Conservation (phyloP, 257 asterid species). For the Agastache rugosa region DNA sequence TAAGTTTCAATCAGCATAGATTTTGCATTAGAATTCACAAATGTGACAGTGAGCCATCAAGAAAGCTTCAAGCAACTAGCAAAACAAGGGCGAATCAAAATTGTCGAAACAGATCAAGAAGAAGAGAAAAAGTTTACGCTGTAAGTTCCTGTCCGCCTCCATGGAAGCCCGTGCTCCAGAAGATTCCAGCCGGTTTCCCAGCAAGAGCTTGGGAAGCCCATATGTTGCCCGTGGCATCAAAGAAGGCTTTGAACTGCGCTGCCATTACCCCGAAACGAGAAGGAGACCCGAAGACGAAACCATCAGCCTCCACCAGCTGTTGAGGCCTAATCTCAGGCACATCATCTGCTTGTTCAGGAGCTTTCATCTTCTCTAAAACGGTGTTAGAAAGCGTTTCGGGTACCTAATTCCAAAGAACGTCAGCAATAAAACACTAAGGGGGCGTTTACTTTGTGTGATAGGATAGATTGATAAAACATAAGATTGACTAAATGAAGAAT, state of each 20-base stretch:
- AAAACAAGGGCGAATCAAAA: background rate
- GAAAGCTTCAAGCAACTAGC: background rate
- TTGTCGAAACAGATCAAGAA: constrained; percentile 1
- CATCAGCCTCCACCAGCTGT: constrained; percentile 91
- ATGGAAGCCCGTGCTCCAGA: constrained; percentile 97
- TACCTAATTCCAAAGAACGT: constrained; percentile 48
- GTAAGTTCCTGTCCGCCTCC: constrained; percentile 99
- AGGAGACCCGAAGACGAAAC: constrained; percentile 85
- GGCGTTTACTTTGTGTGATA: too few relatives aligned
- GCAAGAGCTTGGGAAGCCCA: constrained; percentile 89
- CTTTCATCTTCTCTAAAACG: constrained; percentile 84
- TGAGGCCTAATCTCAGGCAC: constrained; percentile 80
- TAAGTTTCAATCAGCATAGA: background rate
- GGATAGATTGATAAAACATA: too few relatives aligned
- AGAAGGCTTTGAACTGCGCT: constrained; percentile 89
- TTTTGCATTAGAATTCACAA: background rate
- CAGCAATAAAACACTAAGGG: background rate
- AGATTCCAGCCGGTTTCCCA: constrained; percentile 94
- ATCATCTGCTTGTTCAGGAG: constrained; percentile 71
- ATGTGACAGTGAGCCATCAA: constrained; percentile 1
- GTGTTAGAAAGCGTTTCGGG: constrained; percentile 76
- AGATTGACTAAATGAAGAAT: too few relatives aligned
- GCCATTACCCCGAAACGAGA: constrained; percentile 98
- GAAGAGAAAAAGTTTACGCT: constrained; percentile 60
- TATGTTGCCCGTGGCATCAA: constrained; percentile 68